A percentile compares a stretch with the other conserved stretches of the same genome.
Evolutionary conservation across 495 filamentous ascomycete genomes (phyloP).

Genomic region (Chaetomium fimeti): DNA sequence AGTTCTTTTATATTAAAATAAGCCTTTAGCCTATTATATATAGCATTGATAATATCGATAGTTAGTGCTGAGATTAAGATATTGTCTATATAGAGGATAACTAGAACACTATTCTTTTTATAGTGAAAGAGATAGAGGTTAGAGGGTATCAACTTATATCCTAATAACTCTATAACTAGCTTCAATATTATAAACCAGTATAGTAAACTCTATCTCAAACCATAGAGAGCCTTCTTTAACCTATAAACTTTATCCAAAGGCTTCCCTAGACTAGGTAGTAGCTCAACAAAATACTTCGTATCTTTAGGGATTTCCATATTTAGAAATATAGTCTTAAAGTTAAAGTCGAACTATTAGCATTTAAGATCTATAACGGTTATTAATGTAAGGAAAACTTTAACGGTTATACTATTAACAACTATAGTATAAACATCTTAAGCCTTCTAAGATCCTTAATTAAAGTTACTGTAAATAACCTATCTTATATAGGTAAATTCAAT

Average conservation of each 20-base stretch:
- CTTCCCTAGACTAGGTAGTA: not conserved
- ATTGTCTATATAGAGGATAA: constrained; percentile 14
- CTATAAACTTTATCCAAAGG: not conserved
- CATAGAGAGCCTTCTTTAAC: constrained; percentile 14
- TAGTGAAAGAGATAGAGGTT: not conserved
- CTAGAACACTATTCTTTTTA: not conserved
- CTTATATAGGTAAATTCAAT: no score
- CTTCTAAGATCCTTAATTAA: constrained; percentile 1
- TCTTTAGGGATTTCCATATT: constrained; percentile 1
- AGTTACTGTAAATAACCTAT: constrained; percentile 15
- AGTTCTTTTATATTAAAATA: constrained; percentile 1
- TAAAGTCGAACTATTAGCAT: constrained; percentile 17
- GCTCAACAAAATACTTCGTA: not conserved
- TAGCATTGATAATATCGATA: not conserved
- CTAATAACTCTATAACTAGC: constrained; percentile 5
- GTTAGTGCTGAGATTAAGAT: not conserved
- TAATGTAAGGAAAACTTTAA: constrained; percentile 2
- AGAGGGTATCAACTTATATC: not conserved
- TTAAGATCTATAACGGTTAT: not conserved
- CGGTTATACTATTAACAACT: not conserved
- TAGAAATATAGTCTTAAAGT: constrained; percentile 15
- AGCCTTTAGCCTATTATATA: not conserved
- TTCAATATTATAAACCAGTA: constrained; percentile 16
- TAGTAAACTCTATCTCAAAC: not conserved
- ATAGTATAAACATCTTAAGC: not conserved